Conservation (phyloP, 2,329 filamentous ascomycete genomes). For the Teratosphaeria zuluensis region DNA sequence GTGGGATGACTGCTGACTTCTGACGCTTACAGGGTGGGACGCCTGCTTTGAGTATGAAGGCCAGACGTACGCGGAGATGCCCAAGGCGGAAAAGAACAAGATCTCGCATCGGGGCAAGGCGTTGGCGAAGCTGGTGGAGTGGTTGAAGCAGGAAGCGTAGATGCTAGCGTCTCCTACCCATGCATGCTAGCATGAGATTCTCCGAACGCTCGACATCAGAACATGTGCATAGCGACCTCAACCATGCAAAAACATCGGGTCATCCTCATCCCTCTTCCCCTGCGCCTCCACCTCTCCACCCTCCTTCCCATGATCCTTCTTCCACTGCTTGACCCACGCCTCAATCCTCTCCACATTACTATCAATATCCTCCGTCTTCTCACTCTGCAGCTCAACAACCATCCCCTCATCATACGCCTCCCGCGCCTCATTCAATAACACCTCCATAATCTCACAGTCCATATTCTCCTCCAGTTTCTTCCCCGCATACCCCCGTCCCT, state of each 20-base stretch:
- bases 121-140: constrained; percentile 74
- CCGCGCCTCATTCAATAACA: constrained; percentile 78
- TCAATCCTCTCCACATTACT: constrained; percentile 76
- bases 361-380: constrained; percentile 76
- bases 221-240: constrained; percentile 7
- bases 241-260: constrained; percentile 27
- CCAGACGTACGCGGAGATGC: constrained; percentile 93
- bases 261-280: constrained; percentile 22
- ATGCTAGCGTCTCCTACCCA: not conserved
- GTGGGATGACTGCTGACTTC: constrained; percentile 6
- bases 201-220: too few relatives aligned
- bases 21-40: constrained; percentile 65
- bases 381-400: constrained; percentile 79
- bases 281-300: constrained; percentile 19
- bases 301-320: constrained; percentile 47
- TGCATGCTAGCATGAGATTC: not conserved
- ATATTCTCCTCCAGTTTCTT: constrained; percentile 91
- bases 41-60: constrained; percentile 91
- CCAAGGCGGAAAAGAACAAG: constrained; percentile 74
- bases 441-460: constrained; percentile 95
- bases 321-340: constrained; percentile 76
- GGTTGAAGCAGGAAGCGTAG: constrained; percentile 41
- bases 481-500: constrained; percentile 68
- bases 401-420: constrained; percentile 81
- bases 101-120: constrained; percentile 87